Evolutionary conservation across 441 rosid species (phyloP), one percentile per base, ranked within the genome.

Genomic region (Erodium chrysanthum): DNA sequence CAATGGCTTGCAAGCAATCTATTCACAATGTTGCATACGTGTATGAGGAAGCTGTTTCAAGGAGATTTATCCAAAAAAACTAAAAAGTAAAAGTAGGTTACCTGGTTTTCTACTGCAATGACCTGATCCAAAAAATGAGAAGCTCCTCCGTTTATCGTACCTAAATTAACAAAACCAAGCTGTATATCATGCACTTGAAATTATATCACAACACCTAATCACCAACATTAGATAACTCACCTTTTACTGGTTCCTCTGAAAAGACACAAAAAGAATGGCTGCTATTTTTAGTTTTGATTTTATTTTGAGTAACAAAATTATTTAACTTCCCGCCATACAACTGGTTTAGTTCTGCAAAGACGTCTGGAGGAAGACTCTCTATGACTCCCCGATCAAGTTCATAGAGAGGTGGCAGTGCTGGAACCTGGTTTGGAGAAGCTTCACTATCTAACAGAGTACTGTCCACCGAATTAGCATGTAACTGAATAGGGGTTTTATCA

Each of bases 331-430:
- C 96, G 1, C 90, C 90, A 70, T 93, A 93, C 61, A 81, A 84
- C 72, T 76, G 87, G 86, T 93, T 90, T 79, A 93, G 66, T 77
- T 93, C 98, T 14, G 88, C 75, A 70, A 91, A 79, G 54, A 93
- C 78, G 68, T 91, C 97, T 20, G 86, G 77, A 69, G 98, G 98
- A 76, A 93, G 98, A 82, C 81, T 81, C 80, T 85, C 82, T 68
- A 93, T 71, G 65, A 93, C 91, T 74, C 82, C 95, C 80, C 88
- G 67, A 75, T 93, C 98, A 66, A 93, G 96, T 71, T 88, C 77
- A 68, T 80, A 74, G 72, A 93, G 72, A 50, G 86, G 83, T 52
- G 98, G 98, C 66, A 82, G 79, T 35, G 79, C 82, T 62, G 79
- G 66, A 68, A 64, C 71, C 75, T 62, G 80, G 75, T 73, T 74